Evolutionary conservation across 495 filamentous ascomycete species (phyloP), one percentile per base, ranked within the genome.

Genomic region (Symbiotaphrina buchneri): DNA sequence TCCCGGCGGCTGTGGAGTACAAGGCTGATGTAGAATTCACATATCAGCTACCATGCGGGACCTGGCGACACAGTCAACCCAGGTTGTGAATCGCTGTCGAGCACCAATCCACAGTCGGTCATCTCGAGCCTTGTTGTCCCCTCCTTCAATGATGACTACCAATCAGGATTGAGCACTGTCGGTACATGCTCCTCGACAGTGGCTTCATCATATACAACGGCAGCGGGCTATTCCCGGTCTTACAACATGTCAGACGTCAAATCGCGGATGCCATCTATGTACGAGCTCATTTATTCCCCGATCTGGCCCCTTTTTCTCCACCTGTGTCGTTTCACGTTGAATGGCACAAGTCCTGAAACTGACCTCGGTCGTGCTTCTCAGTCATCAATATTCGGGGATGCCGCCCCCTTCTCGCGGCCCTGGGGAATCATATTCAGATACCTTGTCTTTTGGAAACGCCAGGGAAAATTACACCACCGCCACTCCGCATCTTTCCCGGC

Each of bases 191-290:
- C 32, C 20, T 21, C 30, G 25, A 32, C 32, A 20, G 21, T 25
- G 17, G 22, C 32, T 13, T 23, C 32, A 25, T 21, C 24, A 18
- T 34, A 34, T 23, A 17, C 32, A 19, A 34, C 21, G 22, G 24
- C 25, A 18, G 21, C 20, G 24, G 28, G 16, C 24, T 34, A 34
- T 18, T 34, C 32, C 20, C 32, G 28, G 4, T 25, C 22, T 7
- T 34, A 34, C 32, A 25, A 21, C 32, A 34, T 34, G 32, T 34
- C 32, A 10, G 32, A 34, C 23, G 21, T 34, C 17, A 25, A 25
- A 25, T 25, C 32, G 32, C 21, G 32, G 13, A 34, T 34, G 19
- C 24, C 32, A 18, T 34, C 32, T 17, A n/a, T 34, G 32, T 34
- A 34, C 28, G 32, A 23, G 15, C 22, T 5, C 18, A 23, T 27